Evolutionary conservation across 805 yeast genomes (phyloP).

Genomic region (Yamadazyma tumulicola): DNA sequence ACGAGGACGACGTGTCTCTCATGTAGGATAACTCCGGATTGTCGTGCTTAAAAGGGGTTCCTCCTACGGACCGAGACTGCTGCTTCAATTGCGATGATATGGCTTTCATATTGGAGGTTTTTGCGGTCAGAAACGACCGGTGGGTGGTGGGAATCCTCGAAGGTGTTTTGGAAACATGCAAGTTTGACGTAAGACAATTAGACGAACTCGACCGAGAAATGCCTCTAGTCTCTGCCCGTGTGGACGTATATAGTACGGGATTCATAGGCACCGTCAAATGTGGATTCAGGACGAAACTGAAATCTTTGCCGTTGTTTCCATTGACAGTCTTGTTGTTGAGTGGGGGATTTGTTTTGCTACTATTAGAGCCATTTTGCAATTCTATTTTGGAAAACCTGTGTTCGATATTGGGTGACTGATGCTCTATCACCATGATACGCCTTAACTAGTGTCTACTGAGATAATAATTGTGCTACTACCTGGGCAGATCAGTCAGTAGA

Average conservation of each 20-base stretch:
- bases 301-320: background rate
- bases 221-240: constrained; percentile 13
- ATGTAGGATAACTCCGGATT: constrained; percentile 29
- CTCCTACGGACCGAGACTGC: constrained; percentile 7
- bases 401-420: constrained; percentile 9
- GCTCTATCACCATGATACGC: background rate
- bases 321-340: background rate
- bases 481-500: too few relatives aligned
- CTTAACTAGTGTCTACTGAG: too few relatives aligned
- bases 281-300: background rate
- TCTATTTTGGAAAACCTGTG: constrained; percentile 12
- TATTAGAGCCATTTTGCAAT: background rate
- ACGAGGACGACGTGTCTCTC: constrained; percentile 39
- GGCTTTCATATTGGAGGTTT: constrained; percentile 1
- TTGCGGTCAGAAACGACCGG: constrained; percentile 6
- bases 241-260: constrained; percentile 13
- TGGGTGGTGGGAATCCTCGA: constrained; percentile 2
- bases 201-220: constrained; percentile 9
- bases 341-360: background rate
- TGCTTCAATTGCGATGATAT: constrained; percentile 2
- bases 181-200: constrained; percentile 3
- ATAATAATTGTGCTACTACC: too few relatives aligned
- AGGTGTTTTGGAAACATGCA: constrained; percentile 11
- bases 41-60: constrained; percentile 8
- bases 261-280: constrained; percentile 8